Percentiles rank a stretch among this genome's conserved stretches.
Conservation (phyloP, 768 basidiomycete genomes). For the Boletus speciosus region DNA sequence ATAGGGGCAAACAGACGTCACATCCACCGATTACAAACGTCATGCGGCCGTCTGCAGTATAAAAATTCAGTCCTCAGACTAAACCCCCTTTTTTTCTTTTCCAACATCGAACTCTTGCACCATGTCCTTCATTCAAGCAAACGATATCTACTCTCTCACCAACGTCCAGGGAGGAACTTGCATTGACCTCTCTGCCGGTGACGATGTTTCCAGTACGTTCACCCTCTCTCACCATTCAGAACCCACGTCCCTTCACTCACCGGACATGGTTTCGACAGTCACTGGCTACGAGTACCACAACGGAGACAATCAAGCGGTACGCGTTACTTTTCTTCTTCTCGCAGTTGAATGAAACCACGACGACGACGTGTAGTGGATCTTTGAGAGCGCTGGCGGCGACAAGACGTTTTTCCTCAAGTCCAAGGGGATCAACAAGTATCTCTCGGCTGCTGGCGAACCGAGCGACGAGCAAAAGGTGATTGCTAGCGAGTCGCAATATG, state of each 20-base stretch:
- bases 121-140: conserved; percentile 31
- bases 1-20: not conserved
- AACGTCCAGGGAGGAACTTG: conserved; percentile 53
- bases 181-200: conserved; percentile 53
- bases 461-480: conserved; percentile 41
- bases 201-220: conserved; percentile 44
- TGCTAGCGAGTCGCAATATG: conserved; percentile 33
- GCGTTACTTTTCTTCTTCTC: not conserved
- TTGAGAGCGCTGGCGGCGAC: conserved; percentile 27
- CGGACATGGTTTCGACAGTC: conserved; percentile 29
- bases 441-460: conserved; percentile 32
- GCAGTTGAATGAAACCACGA: too few species aligned
- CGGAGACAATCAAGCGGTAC: conserved; percentile 49
- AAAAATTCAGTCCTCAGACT: not conserved
- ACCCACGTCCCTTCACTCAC: not conserved
- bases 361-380: conserved; percentile 41
- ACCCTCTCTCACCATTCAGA: too few species aligned
- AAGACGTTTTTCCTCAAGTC: conserved; percentile 43
- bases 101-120: not conserved
- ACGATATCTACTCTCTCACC: conserved; percentile 41
- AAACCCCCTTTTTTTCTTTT: not conserved
- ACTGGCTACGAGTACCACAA: conserved; percentile 45
- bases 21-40: not conserved
- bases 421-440: conserved; percentile 37
- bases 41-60: not conserved